Evolutionary conservation across 257 asterid genomes (phyloP).

Genomic region (Penstemon davidsonii): DNA sequence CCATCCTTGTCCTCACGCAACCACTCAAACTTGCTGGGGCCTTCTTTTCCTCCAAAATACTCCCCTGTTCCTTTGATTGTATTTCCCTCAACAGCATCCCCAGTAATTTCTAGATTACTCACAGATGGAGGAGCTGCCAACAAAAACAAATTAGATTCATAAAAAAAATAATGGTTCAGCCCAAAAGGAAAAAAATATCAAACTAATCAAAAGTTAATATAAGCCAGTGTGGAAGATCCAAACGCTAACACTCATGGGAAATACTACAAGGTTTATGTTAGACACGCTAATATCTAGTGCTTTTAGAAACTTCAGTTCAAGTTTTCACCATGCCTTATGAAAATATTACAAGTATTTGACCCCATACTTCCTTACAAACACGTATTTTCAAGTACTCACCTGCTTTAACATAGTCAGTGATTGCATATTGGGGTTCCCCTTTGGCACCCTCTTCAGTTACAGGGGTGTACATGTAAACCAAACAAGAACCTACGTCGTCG

Average conservation of each 20-base stretch:
- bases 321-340: background rate
- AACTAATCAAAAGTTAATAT: constrained; percentile 6
- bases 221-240: constrained; percentile 7
- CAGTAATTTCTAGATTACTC: constrained; percentile 62
- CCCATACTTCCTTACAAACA: background rate
- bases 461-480: constrained; percentile 96
- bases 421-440: constrained; percentile 97
- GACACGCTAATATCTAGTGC: constrained; percentile 1
- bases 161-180: constrained; percentile 16
- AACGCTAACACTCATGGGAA: constrained; percentile 10
- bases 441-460: constrained; percentile 91
- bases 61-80: constrained; percentile 69
- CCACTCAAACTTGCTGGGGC: constrained; percentile 98
- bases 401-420: constrained; percentile 91
- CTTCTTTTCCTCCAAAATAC: constrained; percentile 98
- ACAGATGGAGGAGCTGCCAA: constrained; percentile 96
- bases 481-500: constrained; percentile 86
- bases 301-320: background rate
- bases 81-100: constrained; percentile 82
- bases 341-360: background rate
- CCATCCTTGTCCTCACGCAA: constrained; percentile 77
- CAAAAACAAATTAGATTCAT: constrained; percentile 20
- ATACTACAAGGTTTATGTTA: constrained; percentile 6
- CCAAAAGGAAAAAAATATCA: background rate
- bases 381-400: constrained; percentile 42